Evolutionary conservation across 2,329 filamentous ascomycete genomes (phyloP).

Genomic region (Pezicula neosporulosa): DNA sequence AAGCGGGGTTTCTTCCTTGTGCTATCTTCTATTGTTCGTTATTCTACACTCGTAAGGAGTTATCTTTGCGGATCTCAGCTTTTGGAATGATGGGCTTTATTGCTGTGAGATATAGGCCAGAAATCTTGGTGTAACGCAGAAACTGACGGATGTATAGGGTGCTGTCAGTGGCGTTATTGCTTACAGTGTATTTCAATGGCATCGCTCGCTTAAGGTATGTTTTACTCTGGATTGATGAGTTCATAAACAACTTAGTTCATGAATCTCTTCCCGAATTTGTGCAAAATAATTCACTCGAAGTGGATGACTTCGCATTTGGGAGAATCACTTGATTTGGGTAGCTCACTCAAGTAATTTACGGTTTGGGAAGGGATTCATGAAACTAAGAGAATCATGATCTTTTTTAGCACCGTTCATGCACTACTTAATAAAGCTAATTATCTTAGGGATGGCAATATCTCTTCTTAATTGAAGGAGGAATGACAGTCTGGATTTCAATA

Average conservation of each 20-base stretch:
- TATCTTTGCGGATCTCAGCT: slow-evolving; percentile 4
- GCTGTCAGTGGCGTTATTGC: slow-evolving; percentile 51
- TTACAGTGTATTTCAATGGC: slow-evolving; percentile 29
- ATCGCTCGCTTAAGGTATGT: slow-evolving; percentile 11
- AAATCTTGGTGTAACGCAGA: background rate
- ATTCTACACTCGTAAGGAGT: slow-evolving; percentile 22
- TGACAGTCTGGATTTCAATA: slow-evolving; percentile 35
- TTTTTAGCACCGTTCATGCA: background rate
- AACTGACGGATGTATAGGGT: slow-evolving; percentile 45
- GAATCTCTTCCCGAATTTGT: no score
- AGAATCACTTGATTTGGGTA: no score
- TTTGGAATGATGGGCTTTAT: slow-evolving; percentile 8
- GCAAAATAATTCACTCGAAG: no score
- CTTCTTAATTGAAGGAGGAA: slow-evolving; percentile 39
- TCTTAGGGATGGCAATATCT: slow-evolving; percentile 38
- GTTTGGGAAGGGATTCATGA: no score
- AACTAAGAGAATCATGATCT: background rate
- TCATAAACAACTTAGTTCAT: no score
- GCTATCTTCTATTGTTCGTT: slow-evolving; percentile 23
- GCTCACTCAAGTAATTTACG: no score
- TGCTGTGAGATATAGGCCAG: background rate
- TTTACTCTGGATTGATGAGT: no score
- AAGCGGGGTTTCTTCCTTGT: slow-evolving; percentile 25
- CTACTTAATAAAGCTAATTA: no score
- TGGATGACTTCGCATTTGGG: no score